These are phyloP conservation scores for Penicillium cinerascens DNA, from an alignment of 495 filamentous ascomycete species.

Conservation along the genomic window DNA sequence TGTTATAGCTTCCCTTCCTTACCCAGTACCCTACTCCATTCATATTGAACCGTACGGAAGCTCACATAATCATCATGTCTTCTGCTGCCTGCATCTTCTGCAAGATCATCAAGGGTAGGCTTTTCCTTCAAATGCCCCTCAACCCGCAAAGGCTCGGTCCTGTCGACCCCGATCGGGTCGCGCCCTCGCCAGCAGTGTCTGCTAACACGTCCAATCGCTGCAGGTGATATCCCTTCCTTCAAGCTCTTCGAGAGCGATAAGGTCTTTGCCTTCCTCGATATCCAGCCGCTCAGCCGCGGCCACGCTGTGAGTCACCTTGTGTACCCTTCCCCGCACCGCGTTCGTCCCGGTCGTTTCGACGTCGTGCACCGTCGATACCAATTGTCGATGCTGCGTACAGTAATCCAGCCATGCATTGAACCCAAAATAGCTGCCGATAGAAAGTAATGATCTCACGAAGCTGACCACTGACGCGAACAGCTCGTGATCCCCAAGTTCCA, in stretches of 20 bases:
- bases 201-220: background rate
- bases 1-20: background rate
- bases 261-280: slow-evolving; percentile 95
- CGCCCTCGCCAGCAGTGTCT: background rate
- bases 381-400: background rate
- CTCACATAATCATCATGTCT: slow-evolving; percentile 28
- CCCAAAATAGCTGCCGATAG: background rate
- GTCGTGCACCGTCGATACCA: background rate
- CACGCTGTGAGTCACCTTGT: slow-evolving; percentile 60
- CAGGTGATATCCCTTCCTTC: slow-evolving; percentile 91
- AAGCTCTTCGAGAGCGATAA: slow-evolving; percentile 93
- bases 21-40: slow-evolving; percentile 8
- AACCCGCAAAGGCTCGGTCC: background rate
- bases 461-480: slow-evolving; percentile 39
- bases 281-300: slow-evolving; percentile 78
- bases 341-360: background rate
- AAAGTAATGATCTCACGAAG: background rate
- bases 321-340: slow-evolving; percentile 22
- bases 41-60: slow-evolving; percentile 8
- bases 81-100: slow-evolving; percentile 88
- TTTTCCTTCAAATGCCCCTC: background rate
- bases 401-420: background rate
- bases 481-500: slow-evolving; percentile 97
- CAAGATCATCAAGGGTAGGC: slow-evolving; percentile 92
- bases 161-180: background rate